Percentiles rank a stretch among this genome's conserved stretches.
These are phyloP conservation scores for Quercus parvula DNA, from an alignment of 306 rosid species.

Conservation along the genomic window DNA sequence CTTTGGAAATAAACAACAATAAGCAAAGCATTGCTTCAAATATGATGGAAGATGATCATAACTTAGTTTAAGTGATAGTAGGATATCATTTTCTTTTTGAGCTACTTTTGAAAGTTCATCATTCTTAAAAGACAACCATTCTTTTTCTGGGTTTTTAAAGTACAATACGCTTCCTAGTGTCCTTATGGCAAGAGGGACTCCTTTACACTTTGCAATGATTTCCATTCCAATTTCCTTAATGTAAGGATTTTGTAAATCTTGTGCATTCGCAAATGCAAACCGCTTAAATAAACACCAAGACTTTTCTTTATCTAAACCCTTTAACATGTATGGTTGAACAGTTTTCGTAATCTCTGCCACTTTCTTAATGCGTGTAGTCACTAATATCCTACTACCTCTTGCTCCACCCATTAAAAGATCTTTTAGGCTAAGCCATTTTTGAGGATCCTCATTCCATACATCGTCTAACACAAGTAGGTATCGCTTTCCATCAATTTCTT, in stretches of 20 bases:
- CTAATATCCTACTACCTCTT: too few species aligned
- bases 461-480: too few species aligned
- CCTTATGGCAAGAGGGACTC: slow-evolving; percentile 15
- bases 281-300: neutral
- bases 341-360: neutral
- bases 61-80: neutral
- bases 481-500: too few species aligned
- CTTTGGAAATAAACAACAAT: too few species aligned
- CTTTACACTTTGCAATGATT: neutral
- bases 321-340: neutral
- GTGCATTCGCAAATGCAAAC: slow-evolving; percentile 8
- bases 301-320: neutral
- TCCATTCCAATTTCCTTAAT: neutral
- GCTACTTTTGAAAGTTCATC: neutral
- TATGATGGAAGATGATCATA: neutral
- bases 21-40: too few species aligned
- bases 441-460: too few species aligned
- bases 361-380: neutral
- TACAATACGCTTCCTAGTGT: slow-evolving; percentile 10
- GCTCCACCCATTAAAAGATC: too few species aligned
- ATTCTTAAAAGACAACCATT: neutral
- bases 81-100: neutral
- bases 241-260: neutral
- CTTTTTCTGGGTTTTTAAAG: neutral
- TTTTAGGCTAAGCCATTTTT: too few species aligned